Evolutionary conservation across 2,329 filamentous ascomycete genomes (phyloP).

Genomic region (Sclerotinia nivalis): DNA sequence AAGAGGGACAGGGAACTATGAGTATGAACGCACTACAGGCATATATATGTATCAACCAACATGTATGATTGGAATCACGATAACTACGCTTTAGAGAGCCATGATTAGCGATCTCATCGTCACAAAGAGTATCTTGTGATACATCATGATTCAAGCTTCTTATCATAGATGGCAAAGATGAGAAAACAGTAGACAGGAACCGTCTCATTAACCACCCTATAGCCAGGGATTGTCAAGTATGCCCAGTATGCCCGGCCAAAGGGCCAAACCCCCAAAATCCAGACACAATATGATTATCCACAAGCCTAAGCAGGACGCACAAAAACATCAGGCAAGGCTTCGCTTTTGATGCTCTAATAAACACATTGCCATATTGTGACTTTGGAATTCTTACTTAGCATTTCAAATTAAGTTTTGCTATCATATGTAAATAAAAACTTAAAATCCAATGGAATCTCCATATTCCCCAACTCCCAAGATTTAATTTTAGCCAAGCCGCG

Average conservation of each 20-base stretch:
- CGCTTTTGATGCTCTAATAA: not conserved
- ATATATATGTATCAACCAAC: not conserved
- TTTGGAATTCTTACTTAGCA: not conserved
- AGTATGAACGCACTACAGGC: not conserved
- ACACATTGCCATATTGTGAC: not conserved
- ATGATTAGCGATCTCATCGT: not conserved
- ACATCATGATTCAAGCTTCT: not conserved
- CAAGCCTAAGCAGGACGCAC: not conserved
- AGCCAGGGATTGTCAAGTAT: not conserved
- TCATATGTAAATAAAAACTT: not conserved
- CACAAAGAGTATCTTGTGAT: not conserved
- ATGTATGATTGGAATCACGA: not conserved
- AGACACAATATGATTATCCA: not conserved
- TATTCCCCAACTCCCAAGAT: not conserved
- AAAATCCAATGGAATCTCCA: no score
- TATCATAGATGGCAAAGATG: not conserved
- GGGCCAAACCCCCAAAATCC: not conserved
- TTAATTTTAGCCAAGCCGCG: not conserved
- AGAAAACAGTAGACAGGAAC: not conserved
- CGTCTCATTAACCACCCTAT: no score
- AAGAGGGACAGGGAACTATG: conserved; percentile 31
- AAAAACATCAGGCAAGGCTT: not conserved
- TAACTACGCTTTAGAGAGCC: not conserved
- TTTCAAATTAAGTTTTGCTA: not conserved
- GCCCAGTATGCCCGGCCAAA: not conserved